Conservation (phyloP, 495 filamentous ascomycete genomes). For the Aspergillus ellipticus region DNA sequence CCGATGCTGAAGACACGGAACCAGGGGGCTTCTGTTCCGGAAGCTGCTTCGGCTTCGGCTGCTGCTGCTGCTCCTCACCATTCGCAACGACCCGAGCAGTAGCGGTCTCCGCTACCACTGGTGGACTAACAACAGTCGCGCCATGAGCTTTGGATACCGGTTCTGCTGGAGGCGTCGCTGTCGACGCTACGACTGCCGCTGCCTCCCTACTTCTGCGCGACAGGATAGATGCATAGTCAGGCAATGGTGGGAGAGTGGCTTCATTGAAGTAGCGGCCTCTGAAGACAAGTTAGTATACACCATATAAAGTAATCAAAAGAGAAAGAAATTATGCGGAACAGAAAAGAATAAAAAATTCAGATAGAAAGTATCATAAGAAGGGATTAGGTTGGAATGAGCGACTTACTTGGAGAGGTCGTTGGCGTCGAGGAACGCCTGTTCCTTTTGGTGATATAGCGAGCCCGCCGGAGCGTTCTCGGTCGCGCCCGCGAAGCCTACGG, state of each 20-base stretch:
- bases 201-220: constrained; percentile 27
- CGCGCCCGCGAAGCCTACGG: constrained; percentile 46
- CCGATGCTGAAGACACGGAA: neutral
- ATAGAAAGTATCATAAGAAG: constrained; percentile 23
- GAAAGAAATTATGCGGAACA: constrained; percentile 10
- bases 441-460: constrained; percentile 47
- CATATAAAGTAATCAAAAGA: constrained; percentile 14
- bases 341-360: constrained; percentile 16
- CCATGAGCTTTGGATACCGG: constrained; percentile 14
- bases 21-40: constrained; percentile 8
- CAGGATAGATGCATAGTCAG: constrained; percentile 39
- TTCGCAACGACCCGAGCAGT: constrained; percentile 22
- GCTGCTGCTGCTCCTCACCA: constrained; percentile 19
- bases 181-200: constrained; percentile 11
- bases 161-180: constrained; percentile 9
- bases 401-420: constrained; percentile 77
- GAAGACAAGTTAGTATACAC: constrained; percentile 29
- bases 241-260: constrained; percentile 60
- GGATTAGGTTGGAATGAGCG: neutral
- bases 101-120: constrained; percentile 18
- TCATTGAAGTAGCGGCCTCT: constrained; percentile 73
- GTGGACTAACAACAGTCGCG: constrained; percentile 16
- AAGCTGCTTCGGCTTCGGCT: constrained; percentile 10
- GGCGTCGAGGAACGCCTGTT: constrained; percentile 63
- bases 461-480: constrained; percentile 53